Percentiles rank a stretch among this genome's conserved stretches.
These are phyloP conservation scores for Crotalaria pallida DNA, from an alignment of 306 rosid species.

Conservation along the genomic window DNA sequence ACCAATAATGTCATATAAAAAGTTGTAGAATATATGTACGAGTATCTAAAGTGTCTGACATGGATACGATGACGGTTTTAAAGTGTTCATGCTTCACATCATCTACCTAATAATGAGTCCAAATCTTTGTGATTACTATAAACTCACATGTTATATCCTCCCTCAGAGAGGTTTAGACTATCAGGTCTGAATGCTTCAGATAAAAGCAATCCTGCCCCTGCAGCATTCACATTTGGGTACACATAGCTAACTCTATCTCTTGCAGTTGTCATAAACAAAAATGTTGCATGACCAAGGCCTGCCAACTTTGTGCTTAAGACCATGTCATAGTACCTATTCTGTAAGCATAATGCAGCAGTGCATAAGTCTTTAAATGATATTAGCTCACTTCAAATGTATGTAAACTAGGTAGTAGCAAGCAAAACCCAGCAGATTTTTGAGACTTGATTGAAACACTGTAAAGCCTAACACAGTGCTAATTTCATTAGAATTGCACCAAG, in stretches of 20 bases:
- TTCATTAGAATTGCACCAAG: neutral
- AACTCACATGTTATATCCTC: constrained; percentile 83
- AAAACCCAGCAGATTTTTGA: neutral
- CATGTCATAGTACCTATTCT: constrained; percentile 94
- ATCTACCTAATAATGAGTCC: neutral
- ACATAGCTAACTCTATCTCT: constrained; percentile 80
- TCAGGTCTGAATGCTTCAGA: constrained; percentile 70
- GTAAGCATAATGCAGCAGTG: constrained; percentile 27
- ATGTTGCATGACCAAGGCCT: constrained; percentile 79
- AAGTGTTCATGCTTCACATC: no score
- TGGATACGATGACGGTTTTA: no score
- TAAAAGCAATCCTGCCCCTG: constrained; percentile 80
- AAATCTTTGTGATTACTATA: neutral
- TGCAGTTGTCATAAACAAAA: constrained; percentile 85
- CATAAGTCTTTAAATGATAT: neutral
- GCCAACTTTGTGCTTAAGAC: constrained; percentile 81
- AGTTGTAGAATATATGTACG: no score
- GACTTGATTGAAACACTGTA: constrained; percentile 8
- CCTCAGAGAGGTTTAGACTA: constrained; percentile 65
- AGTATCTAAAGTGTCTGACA: no score
- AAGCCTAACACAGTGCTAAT: neutral
- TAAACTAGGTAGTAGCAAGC: neutral
- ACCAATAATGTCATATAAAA: no score
- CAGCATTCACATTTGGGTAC: constrained; percentile 87
- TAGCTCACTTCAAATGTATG: neutral